Percentiles rank a stretch among this genome's conserved stretches.
phyloP scores from a whole-genome alignment of 805 yeast species.

The Diddensiella santjacobensis region DNA sequence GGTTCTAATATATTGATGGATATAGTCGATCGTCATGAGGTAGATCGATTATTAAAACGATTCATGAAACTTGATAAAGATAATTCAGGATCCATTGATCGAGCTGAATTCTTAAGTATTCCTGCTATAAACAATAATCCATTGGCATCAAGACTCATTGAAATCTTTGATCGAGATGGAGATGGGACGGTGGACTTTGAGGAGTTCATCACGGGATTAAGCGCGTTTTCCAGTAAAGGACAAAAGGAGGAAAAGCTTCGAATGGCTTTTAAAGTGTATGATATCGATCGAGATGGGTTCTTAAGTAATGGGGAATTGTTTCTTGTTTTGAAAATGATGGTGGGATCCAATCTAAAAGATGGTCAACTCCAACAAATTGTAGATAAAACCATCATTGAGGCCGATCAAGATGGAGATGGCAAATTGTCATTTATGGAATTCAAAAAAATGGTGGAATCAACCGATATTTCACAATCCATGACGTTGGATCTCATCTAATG shows the following conservation, averaged over 20 bases:
- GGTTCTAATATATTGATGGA: not conserved
- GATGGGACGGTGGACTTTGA: slow-evolving; percentile 93
- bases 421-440: slow-evolving; percentile 83
- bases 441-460: slow-evolving; percentile 42
- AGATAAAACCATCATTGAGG: slow-evolving; percentile 94
- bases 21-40: slow-evolving; percentile 78
- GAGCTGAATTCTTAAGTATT: slow-evolving; percentile 81
- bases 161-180: slow-evolving; percentile 89
- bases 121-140: slow-evolving; percentile 94
- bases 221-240: slow-evolving; percentile 84
- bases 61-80: slow-evolving; percentile 95
- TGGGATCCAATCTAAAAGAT: slow-evolving; percentile 83
- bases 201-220: slow-evolving; percentile 83
- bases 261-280: slow-evolving; percentile 92
- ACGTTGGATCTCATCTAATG: slow-evolving; percentile 34
- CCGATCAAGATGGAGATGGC: slow-evolving; percentile 85
- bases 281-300: slow-evolving; percentile 91
- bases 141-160: slow-evolving; percentile 82
- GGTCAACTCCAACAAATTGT: slow-evolving; percentile 91
- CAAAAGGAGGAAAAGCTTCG: slow-evolving; percentile 73
- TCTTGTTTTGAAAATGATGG: slow-evolving; percentile 93
- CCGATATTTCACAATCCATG: slow-evolving; percentile 36
- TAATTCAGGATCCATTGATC: slow-evolving; percentile 87
- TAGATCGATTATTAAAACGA: slow-evolving; percentile 83
- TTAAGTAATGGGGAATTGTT: slow-evolving; percentile 94